Percentiles rank a stretch among this genome's conserved stretches.
Evolutionary conservation across 352 stramenopile species (phyloP).

Genomic region (Globisporangium okanoganense): DNA sequence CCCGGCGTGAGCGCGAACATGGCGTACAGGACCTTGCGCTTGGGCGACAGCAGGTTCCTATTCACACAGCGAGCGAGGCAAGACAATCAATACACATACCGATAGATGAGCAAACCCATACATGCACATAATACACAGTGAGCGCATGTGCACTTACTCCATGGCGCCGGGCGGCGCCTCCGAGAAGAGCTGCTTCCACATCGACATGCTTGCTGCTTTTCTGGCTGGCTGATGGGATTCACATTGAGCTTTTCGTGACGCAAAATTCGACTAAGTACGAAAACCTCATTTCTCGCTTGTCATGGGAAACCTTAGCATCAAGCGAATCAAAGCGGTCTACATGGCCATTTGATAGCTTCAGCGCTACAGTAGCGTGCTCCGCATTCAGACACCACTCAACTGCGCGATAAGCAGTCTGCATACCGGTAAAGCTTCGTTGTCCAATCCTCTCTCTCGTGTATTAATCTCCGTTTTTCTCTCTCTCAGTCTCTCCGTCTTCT

Average conservation of each 20-base stretch:
- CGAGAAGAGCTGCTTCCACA: constrained; percentile 75
- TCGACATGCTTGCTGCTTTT: constrained; percentile 23
- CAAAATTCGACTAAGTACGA: background rate
- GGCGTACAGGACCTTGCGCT: constrained; percentile 61
- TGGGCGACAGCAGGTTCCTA: constrained; percentile 61
- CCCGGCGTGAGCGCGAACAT: constrained; percentile 67
- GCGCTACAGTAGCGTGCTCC: no score
- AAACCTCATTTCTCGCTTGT: no score
- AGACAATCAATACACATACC: no score
- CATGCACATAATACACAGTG: constrained; percentile 1
- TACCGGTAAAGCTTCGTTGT: background rate
- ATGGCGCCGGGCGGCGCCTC: constrained; percentile 59
- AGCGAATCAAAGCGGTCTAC: background rate
- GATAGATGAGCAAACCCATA: background rate
- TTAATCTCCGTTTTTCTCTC: background rate
- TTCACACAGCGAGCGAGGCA: background rate
- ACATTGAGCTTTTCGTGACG: constrained; percentile 14
- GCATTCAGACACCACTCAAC: background rate
- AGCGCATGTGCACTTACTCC: constrained; percentile 37
- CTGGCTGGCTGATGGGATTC: no score
- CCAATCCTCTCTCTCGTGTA: background rate
- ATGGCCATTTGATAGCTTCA: no score
- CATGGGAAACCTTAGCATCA: no score
- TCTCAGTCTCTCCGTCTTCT: background rate
- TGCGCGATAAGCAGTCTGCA: background rate